Evolutionary conservation across 176 grass and related monocot species (phyloP).

Genomic region (Cocos nucifera): DNA sequence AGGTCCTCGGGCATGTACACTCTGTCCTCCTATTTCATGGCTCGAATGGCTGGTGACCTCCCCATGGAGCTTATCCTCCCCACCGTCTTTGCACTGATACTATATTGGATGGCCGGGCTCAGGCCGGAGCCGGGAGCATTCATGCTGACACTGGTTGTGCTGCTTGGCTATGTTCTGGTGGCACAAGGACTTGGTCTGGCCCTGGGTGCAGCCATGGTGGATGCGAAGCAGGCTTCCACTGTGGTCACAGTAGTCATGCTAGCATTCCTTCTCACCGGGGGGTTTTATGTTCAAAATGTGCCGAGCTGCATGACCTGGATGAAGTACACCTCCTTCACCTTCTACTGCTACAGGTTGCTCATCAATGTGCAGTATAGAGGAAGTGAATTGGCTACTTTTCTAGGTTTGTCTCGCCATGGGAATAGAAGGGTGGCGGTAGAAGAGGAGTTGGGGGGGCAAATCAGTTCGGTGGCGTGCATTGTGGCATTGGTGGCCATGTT

Average conservation of each 20-base stretch:
- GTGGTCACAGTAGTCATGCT: conserved; percentile 71
- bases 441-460: conserved; percentile 11
- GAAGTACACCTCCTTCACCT: conserved; percentile 91
- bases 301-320: conserved; percentile 71
- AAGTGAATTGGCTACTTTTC: conserved; percentile 4
- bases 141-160: conserved; percentile 48
- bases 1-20: conserved; percentile 78
- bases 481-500: conserved; percentile 62
- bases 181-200: conserved; percentile 69
- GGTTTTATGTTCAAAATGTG: conserved; percentile 78
- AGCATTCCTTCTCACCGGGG: conserved; percentile 81
- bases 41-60: conserved; percentile 76
- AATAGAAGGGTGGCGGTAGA: background rate
- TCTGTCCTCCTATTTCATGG: conserved; percentile 79
- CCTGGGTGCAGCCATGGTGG: conserved; percentile 73
- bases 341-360: conserved; percentile 81
- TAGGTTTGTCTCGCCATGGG: conserved; percentile 8
- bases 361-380: conserved; percentile 70
- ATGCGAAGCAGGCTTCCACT: conserved; percentile 83
- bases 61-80: conserved; percentile 95
- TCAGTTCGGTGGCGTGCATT: conserved; percentile 12
- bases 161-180: conserved; percentile 69
- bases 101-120: conserved; percentile 91
- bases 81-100: conserved; percentile 45
- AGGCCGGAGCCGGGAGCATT: conserved; percentile 44